These are phyloP conservation scores for Calocybe gambosa DNA, from an alignment of 1,284 basidiomycete species.

Conservation along the genomic window DNA sequence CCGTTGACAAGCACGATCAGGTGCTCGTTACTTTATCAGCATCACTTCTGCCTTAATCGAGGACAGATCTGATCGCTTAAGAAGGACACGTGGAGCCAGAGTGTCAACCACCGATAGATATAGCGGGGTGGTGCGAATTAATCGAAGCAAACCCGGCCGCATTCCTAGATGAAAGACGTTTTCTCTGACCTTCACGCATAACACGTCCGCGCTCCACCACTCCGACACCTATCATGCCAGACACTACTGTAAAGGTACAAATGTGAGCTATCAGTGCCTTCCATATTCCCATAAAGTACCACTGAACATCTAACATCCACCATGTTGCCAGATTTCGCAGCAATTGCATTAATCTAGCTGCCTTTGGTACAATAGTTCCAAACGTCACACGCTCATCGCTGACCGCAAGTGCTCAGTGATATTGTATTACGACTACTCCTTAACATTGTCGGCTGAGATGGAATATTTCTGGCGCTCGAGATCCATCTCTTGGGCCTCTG, in stretches of 20 bases:
- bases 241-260: not conserved
- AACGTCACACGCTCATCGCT: not conserved
- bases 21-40: too few relatives aligned
- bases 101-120: not conserved
- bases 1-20: too few relatives aligned
- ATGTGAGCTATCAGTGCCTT: not conserved
- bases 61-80: not conserved
- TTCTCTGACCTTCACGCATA: not conserved
- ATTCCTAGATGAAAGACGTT: not conserved
- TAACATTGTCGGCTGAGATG: slow-evolving; percentile 32
- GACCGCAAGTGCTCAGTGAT: slow-evolving; percentile 21
- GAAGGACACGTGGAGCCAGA: not conserved
- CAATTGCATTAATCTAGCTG: slow-evolving; percentile 14
- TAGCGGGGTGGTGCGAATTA: too few relatives aligned
- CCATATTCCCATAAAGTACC: not conserved
- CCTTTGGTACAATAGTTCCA: slow-evolving; percentile 13
- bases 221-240: not conserved
- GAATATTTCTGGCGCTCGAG: slow-evolving; percentile 30
- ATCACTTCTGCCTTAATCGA: not conserved
- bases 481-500: slow-evolving; percentile 21
- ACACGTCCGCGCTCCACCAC: not conserved
- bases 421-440: slow-evolving; percentile 35
- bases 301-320: not conserved
- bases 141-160: not conserved
- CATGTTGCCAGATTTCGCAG: slow-evolving; percentile 5